phyloP scores from a whole-genome alignment of 1,284 basidiomycete genomes.

The Chiua sp. region DNA sequence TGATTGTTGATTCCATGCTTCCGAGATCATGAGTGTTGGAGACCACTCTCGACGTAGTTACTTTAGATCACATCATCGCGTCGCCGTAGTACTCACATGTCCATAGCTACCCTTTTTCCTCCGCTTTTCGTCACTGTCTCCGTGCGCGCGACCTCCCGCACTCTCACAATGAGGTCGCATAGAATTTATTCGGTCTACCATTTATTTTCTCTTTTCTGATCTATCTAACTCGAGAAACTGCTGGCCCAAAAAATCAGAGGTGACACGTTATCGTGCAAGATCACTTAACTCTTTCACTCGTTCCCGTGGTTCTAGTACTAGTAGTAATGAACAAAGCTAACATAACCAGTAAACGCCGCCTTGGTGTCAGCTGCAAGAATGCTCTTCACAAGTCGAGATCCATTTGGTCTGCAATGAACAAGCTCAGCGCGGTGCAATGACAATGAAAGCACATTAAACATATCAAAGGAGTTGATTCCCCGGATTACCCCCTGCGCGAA shows the following conservation, averaged over 20 bases:
- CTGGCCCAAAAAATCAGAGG: background rate
- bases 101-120: too few species aligned
- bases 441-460: constrained; percentile 19
- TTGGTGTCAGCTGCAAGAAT: background rate
- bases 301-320: constrained; percentile 86
- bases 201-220: constrained; percentile 1
- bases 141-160: too few species aligned
- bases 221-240: background rate
- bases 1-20: too few species aligned
- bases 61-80: too few species aligned
- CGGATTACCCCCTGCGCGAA: constrained; percentile 97
- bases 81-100: too few species aligned
- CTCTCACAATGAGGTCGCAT: too few species aligned
- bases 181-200: constrained; percentile 16
- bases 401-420: constrained; percentile 74
- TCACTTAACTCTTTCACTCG: constrained; percentile 52
- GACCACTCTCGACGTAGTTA: too few species aligned
- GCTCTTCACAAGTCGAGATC: constrained; percentile 98
- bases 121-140: too few species aligned
- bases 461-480: constrained; percentile 98
- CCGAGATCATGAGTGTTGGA: too few species aligned
- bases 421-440: constrained; percentile 1
- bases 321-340: constrained; percentile 89
- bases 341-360: constrained; percentile 15
- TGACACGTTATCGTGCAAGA: background rate